Base-by-base conservation (phyloP, 345 rosid species). In the Bruguiera sexangula region DNA sequence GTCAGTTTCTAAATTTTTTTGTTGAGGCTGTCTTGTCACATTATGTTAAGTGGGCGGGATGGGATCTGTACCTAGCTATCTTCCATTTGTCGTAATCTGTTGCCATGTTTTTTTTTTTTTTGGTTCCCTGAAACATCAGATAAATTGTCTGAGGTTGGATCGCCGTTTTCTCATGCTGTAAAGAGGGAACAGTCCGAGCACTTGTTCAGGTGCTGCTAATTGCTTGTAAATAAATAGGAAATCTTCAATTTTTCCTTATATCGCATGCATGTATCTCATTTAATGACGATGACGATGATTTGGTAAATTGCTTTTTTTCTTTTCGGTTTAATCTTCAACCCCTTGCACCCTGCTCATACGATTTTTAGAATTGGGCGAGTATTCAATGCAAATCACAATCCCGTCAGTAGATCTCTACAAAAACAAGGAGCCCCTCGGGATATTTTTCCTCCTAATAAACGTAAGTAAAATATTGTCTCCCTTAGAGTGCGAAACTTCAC, bases 211-310 rank as follows among this genome's bases (percentile, higher is more conserved):
- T 73, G 81, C 73, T 71, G 79, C 79, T 70, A 70, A 69, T 43
- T 53, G 54, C 61, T 67, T 83, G 87, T 84, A 84, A 52, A 82
- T 80, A 82, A 69, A 75, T 84, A 84, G 87, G 69, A 73, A 68
- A 52, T 67, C 63, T 71, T 62, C 68, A 50, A 6, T 7, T 18
- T 21, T 43, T 32, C 59, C 48, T 63, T 71, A 68, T 66, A 67
- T 21, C 31, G 51, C 52, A n/a, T 69, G 59, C 58, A 74, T 68
- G 75, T 73, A 63, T 72, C 72, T 57, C 73, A 57, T 72, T 56
- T 48, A 72, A 69, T 32, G 71, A 43, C 69, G 64, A 21, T 53
- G 24, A 21, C n/a, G 24, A 54, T 6, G 58, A 54, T 54, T 54
- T 54, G 11, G 69, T 32, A 18, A 69, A 60, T 10, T 5, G 16